Evolutionary conservation across 768 basidiomycete species (phyloP).

Genomic region (Tulasnella sp.): DNA sequence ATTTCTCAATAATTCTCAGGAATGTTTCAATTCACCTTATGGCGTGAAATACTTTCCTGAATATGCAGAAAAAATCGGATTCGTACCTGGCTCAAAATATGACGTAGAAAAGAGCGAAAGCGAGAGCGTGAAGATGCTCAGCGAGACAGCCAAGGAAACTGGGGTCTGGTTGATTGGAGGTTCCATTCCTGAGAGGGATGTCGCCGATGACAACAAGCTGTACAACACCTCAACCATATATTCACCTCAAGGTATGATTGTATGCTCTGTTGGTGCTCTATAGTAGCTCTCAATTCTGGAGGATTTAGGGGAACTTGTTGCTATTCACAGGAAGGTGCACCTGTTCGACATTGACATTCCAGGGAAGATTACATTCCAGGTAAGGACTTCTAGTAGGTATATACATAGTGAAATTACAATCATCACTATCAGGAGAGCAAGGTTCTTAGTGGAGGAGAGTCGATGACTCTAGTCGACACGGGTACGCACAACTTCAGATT

Average conservation of each 20-base stretch:
- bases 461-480: conserved; percentile 73
- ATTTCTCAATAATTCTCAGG: conserved; percentile 36
- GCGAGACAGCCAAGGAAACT: conserved; percentile 61
- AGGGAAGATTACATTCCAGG: conserved; percentile 83
- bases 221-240: conserved; percentile 94
- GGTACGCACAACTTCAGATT: conserved; percentile 32
- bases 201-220: conserved; percentile 41
- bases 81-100: conserved; percentile 43
- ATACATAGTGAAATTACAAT: not conserved
- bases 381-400: conserved; percentile 21
- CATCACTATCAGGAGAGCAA: conserved; percentile 61
- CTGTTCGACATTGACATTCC: conserved; percentile 97
- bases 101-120: conserved; percentile 44
- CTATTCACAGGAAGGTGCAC: conserved; percentile 86
- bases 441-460: conserved; percentile 62
- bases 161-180: conserved; percentile 90
- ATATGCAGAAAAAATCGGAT: conserved; percentile 70
- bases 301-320: conserved; percentile 61
- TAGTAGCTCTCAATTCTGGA: no score
- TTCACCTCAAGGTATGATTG: conserved; percentile 50
- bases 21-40: conserved; percentile 83
- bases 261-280: conserved; percentile 1
- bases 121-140: conserved; percentile 71
- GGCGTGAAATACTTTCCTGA: conserved; percentile 66
- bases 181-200: conserved; percentile 80